Conservation (phyloP, 148 eudicot genomes). For the Drosera capensis region DNA sequence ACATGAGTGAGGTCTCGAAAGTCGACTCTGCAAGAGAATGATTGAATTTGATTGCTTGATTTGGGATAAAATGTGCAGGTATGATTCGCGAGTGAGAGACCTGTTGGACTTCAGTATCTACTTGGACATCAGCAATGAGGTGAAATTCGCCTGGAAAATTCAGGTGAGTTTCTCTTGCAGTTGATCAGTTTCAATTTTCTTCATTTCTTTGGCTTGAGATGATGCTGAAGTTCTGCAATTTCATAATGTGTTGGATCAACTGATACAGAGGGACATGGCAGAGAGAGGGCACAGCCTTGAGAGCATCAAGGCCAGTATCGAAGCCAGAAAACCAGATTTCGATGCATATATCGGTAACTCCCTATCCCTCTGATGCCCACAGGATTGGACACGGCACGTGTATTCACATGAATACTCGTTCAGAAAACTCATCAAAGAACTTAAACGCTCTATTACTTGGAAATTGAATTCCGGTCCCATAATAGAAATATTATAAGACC, state of each 20-base stretch:
- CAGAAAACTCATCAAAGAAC: too few species aligned
- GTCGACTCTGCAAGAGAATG: too few species aligned
- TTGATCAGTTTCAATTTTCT: too few species aligned
- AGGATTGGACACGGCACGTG: too few species aligned
- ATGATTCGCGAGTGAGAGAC: slow-evolving; percentile 79
- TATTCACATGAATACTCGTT: too few species aligned
- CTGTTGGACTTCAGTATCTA: slow-evolving; percentile 91
- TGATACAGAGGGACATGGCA: slow-evolving; percentile 91
- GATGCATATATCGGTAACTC: slow-evolving; percentile 84
- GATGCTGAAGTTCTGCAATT: not conserved
- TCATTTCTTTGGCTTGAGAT: too few species aligned
- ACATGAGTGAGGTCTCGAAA: too few species aligned
- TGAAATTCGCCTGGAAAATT: slow-evolving; percentile 95
- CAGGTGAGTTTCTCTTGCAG: slow-evolving; percentile 30
- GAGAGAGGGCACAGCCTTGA: slow-evolving; percentile 98
- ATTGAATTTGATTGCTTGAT: too few species aligned
- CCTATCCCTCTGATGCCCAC: too few species aligned
- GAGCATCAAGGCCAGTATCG: slow-evolving; percentile 96
- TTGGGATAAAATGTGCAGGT: slow-evolving; percentile 23
- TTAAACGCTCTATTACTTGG: too few species aligned
- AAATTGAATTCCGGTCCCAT: too few species aligned
- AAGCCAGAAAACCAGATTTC: slow-evolving; percentile 94
- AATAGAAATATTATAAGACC: too few species aligned
- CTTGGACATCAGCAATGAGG: slow-evolving; percentile 92
- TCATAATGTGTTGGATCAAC: not conserved